Evolutionary conservation across 2,329 filamentous ascomycete genomes (phyloP), one percentile per base, ranked within the genome.

Genomic region (Cytospora mali): DNA sequence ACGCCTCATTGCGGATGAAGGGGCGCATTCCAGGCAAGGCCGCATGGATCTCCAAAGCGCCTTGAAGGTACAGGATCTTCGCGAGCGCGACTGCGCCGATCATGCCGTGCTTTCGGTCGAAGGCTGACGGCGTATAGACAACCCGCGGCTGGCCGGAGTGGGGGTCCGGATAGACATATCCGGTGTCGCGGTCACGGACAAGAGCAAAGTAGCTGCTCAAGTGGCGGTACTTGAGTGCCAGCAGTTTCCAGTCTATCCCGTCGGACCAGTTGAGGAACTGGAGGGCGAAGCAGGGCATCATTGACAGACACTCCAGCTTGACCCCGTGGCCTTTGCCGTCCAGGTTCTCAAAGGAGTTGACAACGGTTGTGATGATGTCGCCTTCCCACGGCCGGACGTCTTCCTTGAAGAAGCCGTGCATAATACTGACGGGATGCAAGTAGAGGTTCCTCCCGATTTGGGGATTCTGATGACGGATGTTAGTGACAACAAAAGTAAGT

Each of bases 361-460:
- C 87, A n/a, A 92, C 87, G 1, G 86, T 83, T 0, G 92, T 96
- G 61, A 96, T 83, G 67, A 93, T 92, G 1, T 85, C 82, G n/a
- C 79, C 80, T 74, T 86, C 85, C 87, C 87, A 90, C 1, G 85
- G 85, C 14, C 80, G 81, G 31, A 88, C 80, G 50, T 89, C 86
- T 62, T 91, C 80, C 29, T 87, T 80, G 74, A 89, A 91, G 13
- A 88, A 78, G 1, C 83, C 88, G n/a, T 75, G 59, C 72, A 87
- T 69, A 10, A 80, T 72, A 70, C 81, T 83, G 70, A 87, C 88
- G 1, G 93, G 94, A 71, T 98, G 94, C 0, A 97, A 75, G 69
- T 95, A 82, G 4, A 97, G 84, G 69, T 97, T 91, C 9, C 82
- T 84, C 28, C 94, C 94, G 66, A 97, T 89, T 62, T 97, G 88